Percentiles rank a stretch among this genome's conserved stretches.
Conservation (phyloP, 352 stramenopile species). For the Globisporangium ultimum region DNA sequence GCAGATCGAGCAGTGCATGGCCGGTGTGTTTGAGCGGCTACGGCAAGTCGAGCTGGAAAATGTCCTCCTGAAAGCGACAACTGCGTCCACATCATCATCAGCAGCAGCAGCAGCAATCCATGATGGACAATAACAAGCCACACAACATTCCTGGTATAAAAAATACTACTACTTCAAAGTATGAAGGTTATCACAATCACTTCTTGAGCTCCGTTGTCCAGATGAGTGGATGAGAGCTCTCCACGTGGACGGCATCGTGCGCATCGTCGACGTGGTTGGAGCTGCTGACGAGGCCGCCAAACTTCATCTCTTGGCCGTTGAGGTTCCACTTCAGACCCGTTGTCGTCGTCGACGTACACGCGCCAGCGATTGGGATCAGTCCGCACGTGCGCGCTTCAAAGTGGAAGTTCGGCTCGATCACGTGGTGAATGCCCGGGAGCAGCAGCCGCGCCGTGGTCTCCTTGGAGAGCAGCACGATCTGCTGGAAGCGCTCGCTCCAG, state of each 20-base stretch:
- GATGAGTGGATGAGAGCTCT: slow-evolving; percentile 76
- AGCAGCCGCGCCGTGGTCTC: slow-evolving; percentile 89
- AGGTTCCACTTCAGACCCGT: slow-evolving; percentile 91
- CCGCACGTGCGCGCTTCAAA: slow-evolving; percentile 93
- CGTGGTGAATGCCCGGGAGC: slow-evolving; percentile 43
- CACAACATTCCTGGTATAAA: too few species aligned
- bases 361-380: slow-evolving; percentile 88
- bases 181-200: slow-evolving; percentile 11
- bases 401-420: slow-evolving; percentile 79
- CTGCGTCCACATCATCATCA: neutral
- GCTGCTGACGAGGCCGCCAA: slow-evolving; percentile 82
- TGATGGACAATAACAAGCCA: neutral
- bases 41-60: slow-evolving; percentile 49
- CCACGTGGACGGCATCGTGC: slow-evolving; percentile 50
- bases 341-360: slow-evolving; percentile 80
- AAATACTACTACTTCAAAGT: neutral
- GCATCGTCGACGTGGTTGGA: slow-evolving; percentile 73
- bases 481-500: slow-evolving; percentile 78
- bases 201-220: slow-evolving; percentile 87
- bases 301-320: slow-evolving; percentile 50
- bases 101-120: neutral
- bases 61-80: slow-evolving; percentile 25
- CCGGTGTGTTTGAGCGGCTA: slow-evolving; percentile 50
- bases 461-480: slow-evolving; percentile 87
- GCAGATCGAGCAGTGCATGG: slow-evolving; percentile 55